These are phyloP conservation scores for Aspergillus bridgeri DNA, from an alignment of 495 filamentous ascomycete species.

Conservation along the genomic window DNA sequence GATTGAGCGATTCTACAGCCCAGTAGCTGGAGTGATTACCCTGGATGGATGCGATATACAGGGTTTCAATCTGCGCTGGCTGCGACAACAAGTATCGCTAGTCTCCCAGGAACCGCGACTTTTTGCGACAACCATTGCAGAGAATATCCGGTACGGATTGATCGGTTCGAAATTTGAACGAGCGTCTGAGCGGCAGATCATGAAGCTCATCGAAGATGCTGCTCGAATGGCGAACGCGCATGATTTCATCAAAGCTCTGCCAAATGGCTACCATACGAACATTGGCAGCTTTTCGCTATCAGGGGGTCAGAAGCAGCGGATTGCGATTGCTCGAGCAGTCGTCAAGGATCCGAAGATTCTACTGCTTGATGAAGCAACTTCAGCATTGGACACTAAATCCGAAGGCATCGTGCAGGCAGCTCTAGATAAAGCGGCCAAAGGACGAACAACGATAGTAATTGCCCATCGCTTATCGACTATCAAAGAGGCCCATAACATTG, in stretches of 20 bases:
- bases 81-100: slow-evolving; percentile 84
- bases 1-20: slow-evolving; percentile 90
- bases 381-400: slow-evolving; percentile 87
- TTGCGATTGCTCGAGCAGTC: slow-evolving; percentile 82
- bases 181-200: slow-evolving; percentile 56
- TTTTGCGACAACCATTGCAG: slow-evolving; percentile 79
- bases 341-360: slow-evolving; percentile 92
- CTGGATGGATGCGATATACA: slow-evolving; percentile 82
- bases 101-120: slow-evolving; percentile 73
- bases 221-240: slow-evolving; percentile 90
- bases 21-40: slow-evolving; percentile 73
- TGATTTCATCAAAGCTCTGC: slow-evolving; percentile 76
- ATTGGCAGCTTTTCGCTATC: slow-evolving; percentile 88
- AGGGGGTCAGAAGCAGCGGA: slow-evolving; percentile 95
- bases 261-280: slow-evolving; percentile 86
- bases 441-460: slow-evolving; percentile 92
- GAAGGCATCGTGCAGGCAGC: slow-evolving; percentile 93
- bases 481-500: slow-evolving; percentile 89
- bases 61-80: slow-evolving; percentile 80
- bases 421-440: slow-evolving; percentile 76
- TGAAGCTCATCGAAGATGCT: slow-evolving; percentile 67
- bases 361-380: slow-evolving; percentile 93
- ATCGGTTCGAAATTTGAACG: slow-evolving; percentile 77
- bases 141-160: slow-evolving; percentile 86
- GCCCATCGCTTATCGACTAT: slow-evolving; percentile 93